A percentile compares a stretch with the other conserved stretches of the same genome.
Evolutionary conservation across 2,329 filamentous ascomycete species (phyloP).

Genomic region (Zymoseptoria passerinii): DNA sequence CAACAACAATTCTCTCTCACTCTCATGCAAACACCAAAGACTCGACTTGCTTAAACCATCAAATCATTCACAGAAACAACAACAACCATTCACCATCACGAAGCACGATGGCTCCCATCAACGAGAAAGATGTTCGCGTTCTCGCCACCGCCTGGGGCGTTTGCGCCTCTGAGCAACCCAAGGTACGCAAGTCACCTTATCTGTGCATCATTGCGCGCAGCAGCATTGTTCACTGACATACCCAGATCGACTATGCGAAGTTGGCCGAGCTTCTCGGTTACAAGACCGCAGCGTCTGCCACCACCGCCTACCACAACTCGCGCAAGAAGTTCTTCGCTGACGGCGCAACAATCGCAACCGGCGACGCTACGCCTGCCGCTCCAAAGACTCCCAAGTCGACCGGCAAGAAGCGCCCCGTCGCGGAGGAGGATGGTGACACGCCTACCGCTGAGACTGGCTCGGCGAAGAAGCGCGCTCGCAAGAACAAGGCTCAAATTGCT

Average conservation of each 20-base stretch:
- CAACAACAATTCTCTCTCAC: too few species aligned
- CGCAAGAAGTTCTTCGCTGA: conserved; percentile 71
- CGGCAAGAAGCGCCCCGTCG: neutral
- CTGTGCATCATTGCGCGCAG: too few species aligned
- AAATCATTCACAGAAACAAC: too few species aligned
- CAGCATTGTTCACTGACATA: neutral
- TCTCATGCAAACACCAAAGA: too few species aligned
- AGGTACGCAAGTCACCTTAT: too few species aligned
- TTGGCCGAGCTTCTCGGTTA: conserved; percentile 10
- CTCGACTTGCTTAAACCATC: too few species aligned
- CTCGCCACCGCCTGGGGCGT: conserved; percentile 5
- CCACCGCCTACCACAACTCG: conserved; percentile 45
- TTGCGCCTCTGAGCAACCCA: too few species aligned
- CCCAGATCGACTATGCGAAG: conserved; percentile 18
- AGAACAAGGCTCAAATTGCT: neutral
- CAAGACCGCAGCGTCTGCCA: conserved; percentile 15
- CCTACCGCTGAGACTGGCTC: neutral
- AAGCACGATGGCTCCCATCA: neutral
- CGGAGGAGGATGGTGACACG: neutral
- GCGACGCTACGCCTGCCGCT: too few species aligned
- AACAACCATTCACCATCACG: neutral
- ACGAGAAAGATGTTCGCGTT: conserved; percentile 5
- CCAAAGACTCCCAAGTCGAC: neutral
- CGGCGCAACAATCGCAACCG: conserved; percentile 33
- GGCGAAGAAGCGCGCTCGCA: neutral